phyloP scores from a whole-genome alignment of 257 asterid genomes.

The Cruciata laevipes region DNA sequence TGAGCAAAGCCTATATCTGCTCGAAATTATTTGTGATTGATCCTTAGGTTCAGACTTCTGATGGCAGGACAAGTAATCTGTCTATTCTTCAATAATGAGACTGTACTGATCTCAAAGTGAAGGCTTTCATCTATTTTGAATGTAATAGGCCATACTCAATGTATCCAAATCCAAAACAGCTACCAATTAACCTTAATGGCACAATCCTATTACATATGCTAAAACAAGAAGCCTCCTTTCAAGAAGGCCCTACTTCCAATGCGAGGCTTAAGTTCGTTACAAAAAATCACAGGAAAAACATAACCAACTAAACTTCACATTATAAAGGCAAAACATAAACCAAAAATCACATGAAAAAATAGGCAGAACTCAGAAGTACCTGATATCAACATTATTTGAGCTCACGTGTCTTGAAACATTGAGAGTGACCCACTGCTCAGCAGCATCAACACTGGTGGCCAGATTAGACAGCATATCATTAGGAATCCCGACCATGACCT shows the following conservation, averaged over 20 bases:
- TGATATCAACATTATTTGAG: constrained; percentile 68
- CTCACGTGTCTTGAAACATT: constrained; percentile 72
- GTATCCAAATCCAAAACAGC: background rate
- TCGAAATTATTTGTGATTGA: background rate
- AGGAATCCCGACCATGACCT: constrained; percentile 96
- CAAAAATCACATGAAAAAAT: background rate
- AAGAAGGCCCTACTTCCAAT: background rate
- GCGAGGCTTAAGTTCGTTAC: background rate
- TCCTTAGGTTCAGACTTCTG: background rate
- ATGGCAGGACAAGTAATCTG: background rate
- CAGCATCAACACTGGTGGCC: constrained; percentile 60
- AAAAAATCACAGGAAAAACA: background rate
- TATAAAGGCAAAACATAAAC: background rate
- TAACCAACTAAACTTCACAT: background rate
- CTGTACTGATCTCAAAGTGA: background rate
- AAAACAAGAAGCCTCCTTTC: too few species aligned
- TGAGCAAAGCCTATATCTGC: background rate
- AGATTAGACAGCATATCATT: constrained; percentile 63
- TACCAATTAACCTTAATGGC: background rate
- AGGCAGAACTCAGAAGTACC: constrained; percentile 26
- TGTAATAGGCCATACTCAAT: background rate
- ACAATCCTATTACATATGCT: background rate
- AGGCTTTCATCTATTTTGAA: background rate
- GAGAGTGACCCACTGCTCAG: constrained; percentile 79
- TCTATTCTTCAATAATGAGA: background rate